These are phyloP conservation scores for Pseudoturritis turrita DNA, from an alignment of 345 rosid genomes.

Conservation along the genomic window DNA sequence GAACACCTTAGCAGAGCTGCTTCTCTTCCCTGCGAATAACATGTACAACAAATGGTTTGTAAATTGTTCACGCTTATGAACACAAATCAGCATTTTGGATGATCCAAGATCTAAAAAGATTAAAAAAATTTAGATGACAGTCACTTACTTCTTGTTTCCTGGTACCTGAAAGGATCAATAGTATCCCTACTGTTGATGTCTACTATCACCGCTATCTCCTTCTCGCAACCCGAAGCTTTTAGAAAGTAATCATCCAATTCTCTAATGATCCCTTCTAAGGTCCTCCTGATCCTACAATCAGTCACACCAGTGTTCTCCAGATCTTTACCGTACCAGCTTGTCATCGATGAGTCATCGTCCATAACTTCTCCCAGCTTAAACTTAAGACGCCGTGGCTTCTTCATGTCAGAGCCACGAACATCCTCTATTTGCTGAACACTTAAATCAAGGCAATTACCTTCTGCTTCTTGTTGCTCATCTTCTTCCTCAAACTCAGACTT, in stretches of 20 bases:
- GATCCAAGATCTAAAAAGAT: neutral
- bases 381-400: conserved; percentile 34
- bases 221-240: conserved; percentile 70
- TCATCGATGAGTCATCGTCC: conserved; percentile 53
- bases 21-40: conserved; percentile 59
- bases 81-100: neutral
- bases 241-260: conserved; percentile 90
- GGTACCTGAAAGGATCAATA: conserved; percentile 42
- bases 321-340: conserved; percentile 53
- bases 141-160: conserved; percentile 63
- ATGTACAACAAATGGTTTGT: neutral
- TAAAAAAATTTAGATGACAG: neutral
- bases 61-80: neutral
- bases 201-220: conserved; percentile 68
- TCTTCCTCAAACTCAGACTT: conserved; percentile 69
- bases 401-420: conserved; percentile 19
- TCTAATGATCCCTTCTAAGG: conserved; percentile 63
- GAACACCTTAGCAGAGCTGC: conserved; percentile 81
- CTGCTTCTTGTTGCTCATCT: conserved; percentile 39
- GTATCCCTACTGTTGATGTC: conserved; percentile 51
- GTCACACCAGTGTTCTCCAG: conserved; percentile 36
- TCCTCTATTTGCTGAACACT: conserved; percentile 14
- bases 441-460: conserved; percentile 12
- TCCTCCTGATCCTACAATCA: conserved; percentile 47
- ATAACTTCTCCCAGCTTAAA: conserved; percentile 35